phyloP scores from a whole-genome alignment of 164 flowering plant genomes.

The Nelumbo lutea region DNA sequence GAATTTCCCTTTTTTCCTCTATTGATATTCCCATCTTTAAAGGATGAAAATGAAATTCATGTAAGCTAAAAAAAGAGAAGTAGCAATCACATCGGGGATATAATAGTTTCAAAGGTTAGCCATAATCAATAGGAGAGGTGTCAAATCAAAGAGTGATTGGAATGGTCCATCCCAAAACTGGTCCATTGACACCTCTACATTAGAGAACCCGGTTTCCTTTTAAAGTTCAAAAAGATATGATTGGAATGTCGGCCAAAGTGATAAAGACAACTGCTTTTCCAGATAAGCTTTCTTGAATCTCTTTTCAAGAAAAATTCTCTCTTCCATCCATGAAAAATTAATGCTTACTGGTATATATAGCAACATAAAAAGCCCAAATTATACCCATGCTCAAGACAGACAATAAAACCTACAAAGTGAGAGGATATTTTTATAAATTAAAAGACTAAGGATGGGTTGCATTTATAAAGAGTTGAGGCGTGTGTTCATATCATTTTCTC shows the following conservation, averaged over 20 bases:
- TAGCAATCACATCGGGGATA: constrained; percentile 11
- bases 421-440: too few relatives aligned
- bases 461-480: too few relatives aligned
- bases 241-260: constrained; percentile 69
- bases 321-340: constrained; percentile 7
- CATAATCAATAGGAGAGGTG: constrained; percentile 71
- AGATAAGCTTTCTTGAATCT: constrained; percentile 27
- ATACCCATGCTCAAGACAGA: too few relatives aligned
- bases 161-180: neutral
- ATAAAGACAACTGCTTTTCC: constrained; percentile 31
- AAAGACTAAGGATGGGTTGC: too few relatives aligned
- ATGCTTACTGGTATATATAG: neutral
- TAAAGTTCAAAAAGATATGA: constrained; percentile 20
- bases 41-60: neutral
- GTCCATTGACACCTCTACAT: neutral
- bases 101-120: constrained; percentile 38
- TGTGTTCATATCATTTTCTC: too few relatives aligned
- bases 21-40: constrained; percentile 17
- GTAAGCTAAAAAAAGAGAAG: neutral
- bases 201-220: constrained; percentile 24
- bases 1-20: neutral
- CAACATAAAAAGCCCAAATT: neutral
- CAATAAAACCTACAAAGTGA: too few relatives aligned
- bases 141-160: constrained; percentile 34
- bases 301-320: constrained; percentile 1